Percentiles rank a stretch among this genome's conserved stretches.
Conservation (phyloP, 2,329 filamentous ascomycete genomes). For the Cadophora malorum region DNA sequence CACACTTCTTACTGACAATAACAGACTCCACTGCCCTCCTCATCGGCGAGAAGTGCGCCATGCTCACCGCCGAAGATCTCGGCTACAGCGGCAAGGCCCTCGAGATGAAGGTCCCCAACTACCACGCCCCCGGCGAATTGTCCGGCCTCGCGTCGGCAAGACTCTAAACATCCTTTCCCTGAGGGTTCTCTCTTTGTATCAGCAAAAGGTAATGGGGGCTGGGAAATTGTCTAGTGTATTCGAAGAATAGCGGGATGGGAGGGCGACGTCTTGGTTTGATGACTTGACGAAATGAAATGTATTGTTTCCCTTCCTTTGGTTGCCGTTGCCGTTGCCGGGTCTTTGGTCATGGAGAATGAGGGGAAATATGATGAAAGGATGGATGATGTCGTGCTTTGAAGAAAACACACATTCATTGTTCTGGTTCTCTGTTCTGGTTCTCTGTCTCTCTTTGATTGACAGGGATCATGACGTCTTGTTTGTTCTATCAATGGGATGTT, state of each 20-base stretch:
- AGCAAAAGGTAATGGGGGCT: background rate
- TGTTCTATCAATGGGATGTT: background rate
- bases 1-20: conserved; percentile 50
- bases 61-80: conserved; percentile 50
- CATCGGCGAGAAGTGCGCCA: conserved; percentile 50
- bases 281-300: background rate
- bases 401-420: conserved; percentile 1
- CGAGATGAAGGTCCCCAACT: conserved; percentile 77
- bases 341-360: background rate
- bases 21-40: conserved; percentile 59
- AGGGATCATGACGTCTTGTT: background rate
- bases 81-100: conserved; percentile 63
- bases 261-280: conserved; percentile 4
- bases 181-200: background rate
- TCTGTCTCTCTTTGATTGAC: background rate
- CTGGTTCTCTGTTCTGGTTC: background rate
- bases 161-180: conserved; percentile 25
- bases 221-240: background rate
- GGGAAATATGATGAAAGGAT: background rate
- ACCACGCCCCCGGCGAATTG: conserved; percentile 61
- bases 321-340: background rate
- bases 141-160: conserved; percentile 33
- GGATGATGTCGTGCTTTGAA: background rate
- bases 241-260: background rate
- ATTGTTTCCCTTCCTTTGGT: background rate